Evolutionary conservation across 2,329 filamentous ascomycete species (phyloP).

Genomic region (Mycosphaerelloides madeirae): DNA sequence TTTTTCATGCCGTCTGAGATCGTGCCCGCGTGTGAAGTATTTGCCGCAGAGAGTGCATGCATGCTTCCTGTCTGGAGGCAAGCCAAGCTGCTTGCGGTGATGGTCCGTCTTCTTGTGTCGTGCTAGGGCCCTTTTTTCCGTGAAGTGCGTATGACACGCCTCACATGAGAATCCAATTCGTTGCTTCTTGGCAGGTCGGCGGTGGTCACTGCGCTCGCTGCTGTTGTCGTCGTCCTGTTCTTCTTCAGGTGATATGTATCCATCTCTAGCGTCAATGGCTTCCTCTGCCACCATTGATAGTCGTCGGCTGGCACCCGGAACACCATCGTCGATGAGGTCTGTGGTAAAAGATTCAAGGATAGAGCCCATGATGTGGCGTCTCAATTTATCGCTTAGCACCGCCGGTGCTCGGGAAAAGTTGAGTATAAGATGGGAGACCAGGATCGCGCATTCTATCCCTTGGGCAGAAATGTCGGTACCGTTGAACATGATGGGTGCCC

Average conservation of each 20-base stretch:
- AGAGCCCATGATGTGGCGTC: too few relatives aligned
- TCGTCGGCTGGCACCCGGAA: neutral
- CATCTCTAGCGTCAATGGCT: too few relatives aligned
- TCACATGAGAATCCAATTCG: constrained; percentile 12
- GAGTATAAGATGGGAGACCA: too few relatives aligned
- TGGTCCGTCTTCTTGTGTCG: constrained; percentile 25
- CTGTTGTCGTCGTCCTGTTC: too few relatives aligned
- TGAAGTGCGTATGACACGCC: constrained; percentile 21
- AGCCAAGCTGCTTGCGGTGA: constrained; percentile 21
- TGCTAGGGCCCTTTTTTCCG: constrained; percentile 25
- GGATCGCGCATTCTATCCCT: too few relatives aligned
- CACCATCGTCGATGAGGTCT: neutral
- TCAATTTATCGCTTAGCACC: too few relatives aligned
- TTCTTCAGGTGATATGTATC: too few relatives aligned
- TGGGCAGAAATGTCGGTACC: too few relatives aligned
- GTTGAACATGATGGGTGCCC: too few relatives aligned
- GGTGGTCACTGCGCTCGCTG: too few relatives aligned
- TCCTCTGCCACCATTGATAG: neutral
- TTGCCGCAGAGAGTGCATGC: constrained; percentile 21
- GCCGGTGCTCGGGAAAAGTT: too few relatives aligned
- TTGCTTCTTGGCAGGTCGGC: constrained; percentile 10
- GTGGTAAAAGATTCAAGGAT: too few relatives aligned
- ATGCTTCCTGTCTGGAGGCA: constrained; percentile 23
- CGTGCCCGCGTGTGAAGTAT: constrained; percentile 24
- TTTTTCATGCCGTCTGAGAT: constrained; percentile 23